Evolutionary conservation across 768 basidiomycete genomes (phyloP), one percentile per base, ranked within the genome.

Genomic region (Pulveroboletus sp.): DNA sequence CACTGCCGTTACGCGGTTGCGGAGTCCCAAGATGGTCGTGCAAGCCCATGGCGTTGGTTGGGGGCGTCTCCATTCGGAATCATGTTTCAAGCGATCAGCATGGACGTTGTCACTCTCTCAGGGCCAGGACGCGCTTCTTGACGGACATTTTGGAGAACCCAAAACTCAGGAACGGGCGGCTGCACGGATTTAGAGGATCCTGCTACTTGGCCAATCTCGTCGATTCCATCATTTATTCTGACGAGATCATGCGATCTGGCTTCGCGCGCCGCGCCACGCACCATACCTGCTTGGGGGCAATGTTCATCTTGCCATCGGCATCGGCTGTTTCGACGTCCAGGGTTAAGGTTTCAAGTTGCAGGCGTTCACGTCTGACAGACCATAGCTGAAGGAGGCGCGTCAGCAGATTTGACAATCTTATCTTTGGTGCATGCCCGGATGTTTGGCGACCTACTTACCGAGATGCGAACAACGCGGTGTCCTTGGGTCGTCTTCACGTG

Each of bases 401-500:
- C 57, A 59, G 53, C 57, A 41, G 1, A 8, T 41, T 15, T 64
- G 59, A 55, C 62, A 51, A 57, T 59, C 54, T 52, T 59, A 57
- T 51, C 48, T 46, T 42, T 44, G 47, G 50, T 31, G 40, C 24
- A 43, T 50, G 28, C 17, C 46, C 55, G 47, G 46, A 50, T 42
- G 46, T 44, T 41, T 57, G 53, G 47, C 60, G 55, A 43, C 48
- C 60, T 54, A 43, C 49, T 54, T 47, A 53, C 71, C 55, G 57
- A 50, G 47, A 51, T 54, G 31, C 51, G 46, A 62, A 47, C 46
- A 57, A 55, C 54, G 44, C 55, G 66, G 61, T 68, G 63, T 57
- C 68, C 47, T 58, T 59, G 66, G 60, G 57, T 53, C 65, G 36
- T 54, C 58, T 46, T 51, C 65, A 56, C 63, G 63, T 60, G 63